Percentiles rank a stretch among this genome's conserved stretches.
These are phyloP conservation scores for Tetraselmis chui DNA, from an alignment of 139 green algal genomes.

Conservation along the genomic window DNA sequence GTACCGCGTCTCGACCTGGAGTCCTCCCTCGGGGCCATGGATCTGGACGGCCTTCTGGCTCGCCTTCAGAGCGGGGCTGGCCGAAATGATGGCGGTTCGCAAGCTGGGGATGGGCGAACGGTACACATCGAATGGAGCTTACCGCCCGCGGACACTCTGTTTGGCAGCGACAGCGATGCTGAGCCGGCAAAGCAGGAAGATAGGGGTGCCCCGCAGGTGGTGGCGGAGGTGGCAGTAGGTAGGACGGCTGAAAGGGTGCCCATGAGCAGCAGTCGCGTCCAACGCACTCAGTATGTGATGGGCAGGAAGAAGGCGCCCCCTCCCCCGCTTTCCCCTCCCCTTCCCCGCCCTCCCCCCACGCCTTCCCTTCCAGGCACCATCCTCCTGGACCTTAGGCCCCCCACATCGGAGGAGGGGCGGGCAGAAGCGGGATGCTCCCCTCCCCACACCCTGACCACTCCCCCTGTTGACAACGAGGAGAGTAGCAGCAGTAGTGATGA, in stretches of 20 bases:
- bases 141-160: not conserved
- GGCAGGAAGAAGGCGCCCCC: not conserved
- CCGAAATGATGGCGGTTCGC: not conserved
- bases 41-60: not conserved
- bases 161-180: not conserved
- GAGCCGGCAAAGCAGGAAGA: no score
- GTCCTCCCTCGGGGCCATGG: not conserved
- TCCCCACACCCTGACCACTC: no score
- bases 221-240: not conserved
- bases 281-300: no score
- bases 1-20: not conserved
- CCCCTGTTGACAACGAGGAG: no score
- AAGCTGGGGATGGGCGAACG: not conserved
- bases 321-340: no score
- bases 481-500: not conserved
- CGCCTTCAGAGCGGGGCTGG: not conserved
- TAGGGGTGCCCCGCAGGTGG: no score
- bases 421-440: no score
- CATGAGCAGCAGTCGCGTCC: no score
- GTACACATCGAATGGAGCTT: not conserved
- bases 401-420: no score
- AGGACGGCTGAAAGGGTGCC: no score
- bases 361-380: not conserved
- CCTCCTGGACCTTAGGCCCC: not conserved
- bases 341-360: not conserved